Conservation (phyloP, 495 filamentous ascomycete species). For the Cenococcum geophilum region DNA sequence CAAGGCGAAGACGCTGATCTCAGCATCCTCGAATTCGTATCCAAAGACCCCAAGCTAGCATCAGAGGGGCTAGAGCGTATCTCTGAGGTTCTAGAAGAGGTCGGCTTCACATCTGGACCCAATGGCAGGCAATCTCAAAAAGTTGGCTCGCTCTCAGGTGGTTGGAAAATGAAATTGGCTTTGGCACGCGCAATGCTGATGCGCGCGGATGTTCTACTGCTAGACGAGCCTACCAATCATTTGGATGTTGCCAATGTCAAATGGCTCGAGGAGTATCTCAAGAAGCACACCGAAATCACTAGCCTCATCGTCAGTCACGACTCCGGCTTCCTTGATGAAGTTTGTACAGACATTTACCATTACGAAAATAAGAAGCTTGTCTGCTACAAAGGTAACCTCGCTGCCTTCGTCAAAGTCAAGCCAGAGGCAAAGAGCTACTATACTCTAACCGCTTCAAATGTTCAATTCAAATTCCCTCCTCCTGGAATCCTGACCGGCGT, state of each 20-base stretch:
- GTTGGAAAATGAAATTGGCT: slow-evolving; percentile 99
- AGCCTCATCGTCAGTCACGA: slow-evolving; percentile 97
- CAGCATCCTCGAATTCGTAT: slow-evolving; percentile 85
- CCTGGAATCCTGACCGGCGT: slow-evolving; percentile 92
- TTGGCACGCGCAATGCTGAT: slow-evolving; percentile 94
- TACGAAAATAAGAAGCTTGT: slow-evolving; percentile 97
- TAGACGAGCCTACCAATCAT: slow-evolving; percentile 99
- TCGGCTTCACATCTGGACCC: slow-evolving; percentile 87
- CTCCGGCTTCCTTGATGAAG: slow-evolving; percentile 91
- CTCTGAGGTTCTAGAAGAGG: slow-evolving; percentile 72
- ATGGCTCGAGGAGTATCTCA: slow-evolving; percentile 94
- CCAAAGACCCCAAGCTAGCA: slow-evolving; percentile 74
- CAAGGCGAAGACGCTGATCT: slow-evolving; percentile 95
- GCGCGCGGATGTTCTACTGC: slow-evolving; percentile 86
- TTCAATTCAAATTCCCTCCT: slow-evolving; percentile 96
- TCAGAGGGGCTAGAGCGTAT: slow-evolving; percentile 73
- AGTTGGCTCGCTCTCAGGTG: slow-evolving; percentile 93
- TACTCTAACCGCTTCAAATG: slow-evolving; percentile 81
- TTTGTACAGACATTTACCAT: slow-evolving; percentile 99
- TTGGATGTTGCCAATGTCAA: slow-evolving; percentile 93
- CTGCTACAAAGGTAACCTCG: slow-evolving; percentile 90
- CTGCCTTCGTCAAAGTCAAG: slow-evolving; percentile 81
- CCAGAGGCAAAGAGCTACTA: slow-evolving; percentile 99
- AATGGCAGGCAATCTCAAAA: slow-evolving; percentile 80
- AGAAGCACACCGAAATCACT: slow-evolving; percentile 92